These are phyloP conservation scores for Hansfordia pulvinata DNA, from an alignment of 2,329 filamentous ascomycete genomes.

Conservation along the genomic window DNA sequence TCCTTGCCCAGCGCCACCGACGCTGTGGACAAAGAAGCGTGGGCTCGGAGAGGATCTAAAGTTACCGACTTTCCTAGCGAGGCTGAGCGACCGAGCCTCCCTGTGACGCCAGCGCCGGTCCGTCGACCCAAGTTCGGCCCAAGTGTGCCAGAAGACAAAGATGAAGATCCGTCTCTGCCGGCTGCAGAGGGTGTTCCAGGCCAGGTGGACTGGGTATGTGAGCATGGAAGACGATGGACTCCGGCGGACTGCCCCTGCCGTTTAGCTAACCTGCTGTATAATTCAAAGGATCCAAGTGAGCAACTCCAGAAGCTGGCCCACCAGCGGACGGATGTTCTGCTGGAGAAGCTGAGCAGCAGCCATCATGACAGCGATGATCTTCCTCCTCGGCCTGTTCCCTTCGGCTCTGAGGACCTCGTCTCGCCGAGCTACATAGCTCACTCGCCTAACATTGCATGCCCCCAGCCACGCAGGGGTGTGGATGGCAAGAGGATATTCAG, in stretches of 20 bases:
- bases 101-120: constrained; percentile 79
- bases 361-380: constrained; percentile 24
- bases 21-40: constrained; percentile 17
- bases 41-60: constrained; percentile 35
- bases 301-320: constrained; percentile 58
- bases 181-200: constrained; percentile 70
- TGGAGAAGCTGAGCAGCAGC: constrained; percentile 33
- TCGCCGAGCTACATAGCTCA: constrained; percentile 31
- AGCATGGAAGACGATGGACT: constrained; percentile 35
- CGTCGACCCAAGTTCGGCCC: constrained; percentile 45
- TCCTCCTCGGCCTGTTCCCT: constrained; percentile 34
- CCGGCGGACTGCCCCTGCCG: constrained; percentile 40
- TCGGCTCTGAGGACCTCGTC: constrained; percentile 33
- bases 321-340: constrained; percentile 50
- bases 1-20: constrained; percentile 10
- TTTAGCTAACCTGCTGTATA: constrained; percentile 36
- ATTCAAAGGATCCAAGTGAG: constrained; percentile 51
- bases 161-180: constrained; percentile 48
- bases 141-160: constrained; percentile 31
- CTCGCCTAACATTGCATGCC: too few relatives aligned
- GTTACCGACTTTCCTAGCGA: constrained; percentile 82
- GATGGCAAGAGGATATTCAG: too few relatives aligned
- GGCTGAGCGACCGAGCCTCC: constrained; percentile 71
- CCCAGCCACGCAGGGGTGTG: too few relatives aligned
- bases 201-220: constrained; percentile 92